Percentiles rank a stretch among this genome's conserved stretches.
Conservation (phyloP, 148 eudicot genomes). For the Rhododendron mucronatum region DNA sequence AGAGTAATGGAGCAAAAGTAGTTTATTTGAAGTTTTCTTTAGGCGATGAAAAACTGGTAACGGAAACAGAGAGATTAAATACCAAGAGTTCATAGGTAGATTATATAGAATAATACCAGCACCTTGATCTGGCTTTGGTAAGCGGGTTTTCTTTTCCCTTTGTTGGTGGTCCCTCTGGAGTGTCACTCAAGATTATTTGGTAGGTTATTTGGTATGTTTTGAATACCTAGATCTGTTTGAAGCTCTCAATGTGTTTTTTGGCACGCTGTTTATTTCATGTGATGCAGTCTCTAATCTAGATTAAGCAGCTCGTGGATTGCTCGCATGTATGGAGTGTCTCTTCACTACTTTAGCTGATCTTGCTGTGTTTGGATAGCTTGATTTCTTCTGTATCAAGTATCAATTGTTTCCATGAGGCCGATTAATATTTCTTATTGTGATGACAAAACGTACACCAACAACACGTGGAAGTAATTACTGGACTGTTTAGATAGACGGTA, state of each 20-base stretch:
- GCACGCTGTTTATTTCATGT: background rate
- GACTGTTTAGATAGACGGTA: background rate
- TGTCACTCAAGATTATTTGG: background rate
- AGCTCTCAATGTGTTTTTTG: background rate
- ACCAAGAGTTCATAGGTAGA: background rate
- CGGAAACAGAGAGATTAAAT: background rate
- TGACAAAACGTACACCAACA: background rate
- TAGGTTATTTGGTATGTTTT: background rate
- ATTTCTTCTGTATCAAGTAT: background rate
- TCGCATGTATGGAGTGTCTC: background rate
- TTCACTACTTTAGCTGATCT: background rate
- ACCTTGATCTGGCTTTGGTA: background rate
- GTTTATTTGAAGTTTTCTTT: background rate
- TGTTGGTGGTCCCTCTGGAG: background rate
- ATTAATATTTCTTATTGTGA: background rate
- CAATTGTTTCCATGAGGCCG: background rate
- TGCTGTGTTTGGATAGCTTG: background rate
- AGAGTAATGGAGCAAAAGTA: conserved; percentile 34
- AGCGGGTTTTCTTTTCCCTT: background rate
- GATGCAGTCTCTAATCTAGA: background rate
- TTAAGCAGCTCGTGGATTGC: background rate
- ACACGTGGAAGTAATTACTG: background rate
- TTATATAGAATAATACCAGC: background rate
- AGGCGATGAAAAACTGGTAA: background rate
- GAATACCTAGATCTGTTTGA: conserved; percentile 2